phyloP scores from a whole-genome alignment of 768 basidiomycete genomes.

The Naganishia vaughanmartiniae region DNA sequence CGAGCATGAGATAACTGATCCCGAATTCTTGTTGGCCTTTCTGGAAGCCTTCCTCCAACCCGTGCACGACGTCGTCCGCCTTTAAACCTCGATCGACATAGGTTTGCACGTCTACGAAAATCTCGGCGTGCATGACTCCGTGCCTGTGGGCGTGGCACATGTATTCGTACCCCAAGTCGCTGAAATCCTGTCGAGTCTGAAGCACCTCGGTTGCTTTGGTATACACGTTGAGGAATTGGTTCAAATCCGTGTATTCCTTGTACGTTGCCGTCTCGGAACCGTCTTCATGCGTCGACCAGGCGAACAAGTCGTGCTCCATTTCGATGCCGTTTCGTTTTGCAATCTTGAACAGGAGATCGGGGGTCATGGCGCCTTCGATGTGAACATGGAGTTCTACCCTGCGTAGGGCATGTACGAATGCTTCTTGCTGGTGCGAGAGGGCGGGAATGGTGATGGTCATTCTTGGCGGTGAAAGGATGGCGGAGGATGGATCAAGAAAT shows the following conservation, averaged over 20 bases:
- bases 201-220: constrained; percentile 37
- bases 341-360: constrained; percentile 34
- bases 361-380: constrained; percentile 40
- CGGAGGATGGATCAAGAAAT: no score
- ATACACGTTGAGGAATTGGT: constrained; percentile 38
- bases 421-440: constrained; percentile 6
- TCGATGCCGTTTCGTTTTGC: constrained; percentile 33
- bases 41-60: constrained; percentile 35
- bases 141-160: constrained; percentile 31
- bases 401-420: constrained; percentile 8
- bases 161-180: constrained; percentile 35
- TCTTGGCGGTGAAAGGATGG: no score
- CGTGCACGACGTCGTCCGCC: constrained; percentile 32
- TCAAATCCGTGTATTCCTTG: constrained; percentile 36
- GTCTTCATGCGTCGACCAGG: constrained; percentile 24
- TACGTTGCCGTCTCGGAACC: constrained; percentile 33
- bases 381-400: constrained; percentile 39
- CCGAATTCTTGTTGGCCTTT: constrained; percentile 34
- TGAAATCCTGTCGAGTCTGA: constrained; percentile 35
- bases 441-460: background rate
- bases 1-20: constrained; percentile 34
- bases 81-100: constrained; percentile 34
- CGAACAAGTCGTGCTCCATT: constrained; percentile 26
- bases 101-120: constrained; percentile 38
- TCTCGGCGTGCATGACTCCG: constrained; percentile 37